Evolutionary conservation across 306 rosid genomes (phyloP), one percentile per base, ranked within the genome.

Genomic region (Prunus armeniaca): DNA sequence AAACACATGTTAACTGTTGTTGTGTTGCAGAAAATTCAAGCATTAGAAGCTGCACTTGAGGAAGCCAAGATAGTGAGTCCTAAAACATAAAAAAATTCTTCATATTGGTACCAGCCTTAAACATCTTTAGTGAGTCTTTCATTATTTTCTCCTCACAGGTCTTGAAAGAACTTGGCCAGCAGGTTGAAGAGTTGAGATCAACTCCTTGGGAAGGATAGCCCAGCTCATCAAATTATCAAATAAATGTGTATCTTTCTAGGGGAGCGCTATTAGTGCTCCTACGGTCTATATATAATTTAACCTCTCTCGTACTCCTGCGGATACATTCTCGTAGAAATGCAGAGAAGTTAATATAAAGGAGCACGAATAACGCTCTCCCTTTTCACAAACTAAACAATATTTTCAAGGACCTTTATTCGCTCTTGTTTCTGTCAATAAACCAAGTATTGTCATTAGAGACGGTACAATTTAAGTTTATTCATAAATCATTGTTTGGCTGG

Each of bases 1-100:
- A 14, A 9, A 49, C 11, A n/a, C 50, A 57, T 78, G n/a, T 58
- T 71, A 55, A 81, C 52, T 45, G 6, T 52, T 51, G 71, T 56
- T 73, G 30, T 72, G 19, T 76, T 57, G 71, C 91, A 91, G 98
- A 92, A 88, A 89, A 88, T 94, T 50, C 84, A 89, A 88, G 81
- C 82, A 51, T 65, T 94, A 75, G 98, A 94, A 84, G 89, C 71
- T 55, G 83, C 88, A 65, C 85, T 91, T 71, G 88, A 82, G 58
- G 89, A 84, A 13, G 85, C 89, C 61, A 94, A 86, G 81, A 81
- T 46, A 75, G 98, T 94, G 77, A 90, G 96, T 75, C 45, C 57
- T 67, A 7, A 43, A 24, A 15, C 19, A 46, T 46, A 22, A 32
- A 10, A 10, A 12, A 47, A 54, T 56, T 41, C 5, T 57, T 76